Conservation (phyloP, 1,284 basidiomycete species). For the Tausonia pullulans region DNA sequence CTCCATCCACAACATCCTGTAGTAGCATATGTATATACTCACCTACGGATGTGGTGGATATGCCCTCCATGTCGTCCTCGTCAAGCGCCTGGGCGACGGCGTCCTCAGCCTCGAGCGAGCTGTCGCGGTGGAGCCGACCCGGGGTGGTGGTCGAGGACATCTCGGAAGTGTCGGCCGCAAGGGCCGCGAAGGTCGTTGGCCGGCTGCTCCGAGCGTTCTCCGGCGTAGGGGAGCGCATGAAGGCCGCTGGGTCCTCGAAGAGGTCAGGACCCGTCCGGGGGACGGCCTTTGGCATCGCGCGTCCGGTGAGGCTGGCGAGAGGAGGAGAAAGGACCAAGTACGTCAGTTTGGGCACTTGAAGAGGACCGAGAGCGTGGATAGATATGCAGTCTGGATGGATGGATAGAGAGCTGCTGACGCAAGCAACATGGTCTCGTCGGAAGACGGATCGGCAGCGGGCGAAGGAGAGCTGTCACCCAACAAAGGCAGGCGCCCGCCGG, state of each 20-base stretch:
- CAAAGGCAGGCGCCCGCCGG: no score
- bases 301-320: constrained; percentile 7
- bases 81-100: constrained; percentile 11
- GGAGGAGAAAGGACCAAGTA: neutral
- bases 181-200: constrained; percentile 1
- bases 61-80: neutral
- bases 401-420: no score
- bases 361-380: neutral
- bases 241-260: constrained; percentile 9
- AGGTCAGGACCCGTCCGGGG: constrained; percentile 8
- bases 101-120: constrained; percentile 6
- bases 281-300: constrained; percentile 8
- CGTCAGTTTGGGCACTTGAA: neutral
- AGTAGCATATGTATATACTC: no score
- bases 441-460: neutral
- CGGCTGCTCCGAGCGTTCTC: neutral
- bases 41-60: no score
- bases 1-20: neutral
- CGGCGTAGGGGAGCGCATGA: constrained; percentile 11
- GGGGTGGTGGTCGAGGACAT: no score
- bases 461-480: neutral
- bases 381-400: no score
- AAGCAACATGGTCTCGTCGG: neutral
- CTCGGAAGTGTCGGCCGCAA: neutral
- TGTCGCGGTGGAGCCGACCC: neutral